phyloP scores from a whole-genome alignment of 345 rosid species.

The Erucastrum elatum region DNA sequence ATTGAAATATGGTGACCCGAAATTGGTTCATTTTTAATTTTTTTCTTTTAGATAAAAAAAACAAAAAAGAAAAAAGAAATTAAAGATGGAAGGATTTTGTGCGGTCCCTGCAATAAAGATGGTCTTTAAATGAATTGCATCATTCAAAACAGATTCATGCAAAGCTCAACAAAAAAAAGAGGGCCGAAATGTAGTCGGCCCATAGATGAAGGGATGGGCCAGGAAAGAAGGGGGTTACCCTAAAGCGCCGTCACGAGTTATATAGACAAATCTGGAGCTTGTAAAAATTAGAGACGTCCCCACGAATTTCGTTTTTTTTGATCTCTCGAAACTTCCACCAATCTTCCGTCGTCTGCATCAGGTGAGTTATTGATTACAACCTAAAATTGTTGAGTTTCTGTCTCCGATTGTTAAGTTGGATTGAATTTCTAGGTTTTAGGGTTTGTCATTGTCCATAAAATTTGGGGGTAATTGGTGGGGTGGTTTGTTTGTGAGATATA shows the following conservation, averaged over 20 bases:
- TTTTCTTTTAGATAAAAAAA: no score
- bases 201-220: background rate
- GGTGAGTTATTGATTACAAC: background rate
- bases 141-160: no score
- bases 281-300: background rate
- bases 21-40: no score
- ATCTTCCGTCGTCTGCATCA: constrained; percentile 6
- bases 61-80: no score
- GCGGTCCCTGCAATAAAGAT: no score
- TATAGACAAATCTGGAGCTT: background rate
- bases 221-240: background rate
- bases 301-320: background rate
- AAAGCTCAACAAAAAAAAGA: background rate
- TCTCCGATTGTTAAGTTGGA: background rate
- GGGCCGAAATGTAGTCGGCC: background rate
- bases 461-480: background rate
- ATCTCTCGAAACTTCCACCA: background rate
- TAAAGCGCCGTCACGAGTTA: constrained; percentile 31
- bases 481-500: background rate
- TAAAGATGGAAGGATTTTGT: no score
- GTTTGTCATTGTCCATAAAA: background rate
- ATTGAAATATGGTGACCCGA: no score
- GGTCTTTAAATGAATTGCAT: no score
- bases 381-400: background rate
- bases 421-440: background rate